phyloP scores from a whole-genome alignment of 805 yeast genomes.

The Ogataea ganodermae region DNA sequence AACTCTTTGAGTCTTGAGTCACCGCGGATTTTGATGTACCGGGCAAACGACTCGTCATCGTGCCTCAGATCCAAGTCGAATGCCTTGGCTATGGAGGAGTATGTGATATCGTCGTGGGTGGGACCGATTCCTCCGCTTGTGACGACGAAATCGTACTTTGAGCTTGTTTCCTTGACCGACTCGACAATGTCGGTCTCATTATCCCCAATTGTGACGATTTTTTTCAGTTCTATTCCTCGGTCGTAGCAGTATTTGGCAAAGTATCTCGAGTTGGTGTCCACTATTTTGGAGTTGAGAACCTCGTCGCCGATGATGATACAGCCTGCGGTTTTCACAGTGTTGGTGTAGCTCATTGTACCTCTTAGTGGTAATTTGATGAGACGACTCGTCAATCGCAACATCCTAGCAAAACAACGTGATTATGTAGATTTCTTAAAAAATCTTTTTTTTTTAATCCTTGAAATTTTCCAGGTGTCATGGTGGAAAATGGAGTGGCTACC shows the following conservation, averaged over 20 bases:
- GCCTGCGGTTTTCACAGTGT: conserved; percentile 40
- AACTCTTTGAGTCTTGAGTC: conserved; percentile 35
- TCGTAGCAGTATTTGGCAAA: conserved; percentile 73
- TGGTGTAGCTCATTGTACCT: not conserved
- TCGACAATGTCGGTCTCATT: conserved; percentile 65
- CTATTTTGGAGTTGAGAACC: conserved; percentile 80
- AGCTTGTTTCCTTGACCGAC: conserved; percentile 45
- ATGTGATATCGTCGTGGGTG: conserved; percentile 89
- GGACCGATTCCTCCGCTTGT: conserved; percentile 84
- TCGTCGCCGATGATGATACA: conserved; percentile 82
- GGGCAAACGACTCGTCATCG: conserved; percentile 57
- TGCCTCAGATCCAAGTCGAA: conserved; percentile 51
- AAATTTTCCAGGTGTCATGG: not conserved
- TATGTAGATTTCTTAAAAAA: not conserved
- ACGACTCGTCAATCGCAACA: not conserved
- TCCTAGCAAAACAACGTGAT: too few relatives aligned
- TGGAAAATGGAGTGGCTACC: not conserved
- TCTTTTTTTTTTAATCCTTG: not conserved
- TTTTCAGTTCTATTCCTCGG: conserved; percentile 64
- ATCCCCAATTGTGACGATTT: conserved; percentile 76
- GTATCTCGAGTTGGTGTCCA: conserved; percentile 72
- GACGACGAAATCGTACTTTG: conserved; percentile 64
- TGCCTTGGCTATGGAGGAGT: conserved; percentile 69
- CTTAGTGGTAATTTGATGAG: not conserved
- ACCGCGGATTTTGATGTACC: conserved; percentile 56